Evolutionary conservation across 2,329 filamentous ascomycete genomes (phyloP), one percentile per base, ranked within the genome.

Genomic region (Aureobasidium sp.): DNA sequence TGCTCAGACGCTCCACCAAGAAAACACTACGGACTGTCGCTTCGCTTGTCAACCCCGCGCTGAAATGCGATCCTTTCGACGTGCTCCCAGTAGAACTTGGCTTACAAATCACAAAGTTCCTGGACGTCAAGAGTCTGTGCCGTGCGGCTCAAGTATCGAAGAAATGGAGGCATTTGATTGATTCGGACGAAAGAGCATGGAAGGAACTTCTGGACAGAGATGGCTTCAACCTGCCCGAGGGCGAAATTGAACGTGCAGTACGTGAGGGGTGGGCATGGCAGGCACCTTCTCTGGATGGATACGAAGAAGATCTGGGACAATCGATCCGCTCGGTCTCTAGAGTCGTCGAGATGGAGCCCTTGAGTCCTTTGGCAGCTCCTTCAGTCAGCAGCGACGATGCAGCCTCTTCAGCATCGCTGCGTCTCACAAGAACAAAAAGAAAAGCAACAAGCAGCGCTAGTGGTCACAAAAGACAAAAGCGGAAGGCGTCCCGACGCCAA

Each of bases 261-360:
- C 79, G 81, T 45, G 90, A 97, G 77, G 94, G 94, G 15, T 99
- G 94, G 94, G 94, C 92, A 15, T 99, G 94, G 91, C 94, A 99
- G 72, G 90, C 93, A 70, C 90, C 92, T 0, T 70, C 71, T 24
- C 66, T 68, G 4, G 83, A 89, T 59, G 90, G 89, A 27, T 90
- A 82, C 61, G 94, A 99, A 73, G 82, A 84, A 62, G 92, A 99
- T 71, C 75, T 97, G 53, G 90, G 89, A 73, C 81, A 79, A 5
- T 78, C 61, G 14, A 29, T 42, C 14, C 60, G 37, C 44, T 48
- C 48, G 64, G 63, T 12, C 42, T 66, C 24, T 50, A 65, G 31
- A 71, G 69, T 63, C 69, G 50, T 54, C 24, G 50, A 54, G 37
- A 24, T 54, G 22, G 62, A 58, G 31, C 53, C 53, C 0, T n/a